A percentile compares a stretch with the other conserved stretches of the same genome.
Conservation (phyloP, 2,329 filamentous ascomycete genomes). For the Colletotrichum karsti region DNA sequence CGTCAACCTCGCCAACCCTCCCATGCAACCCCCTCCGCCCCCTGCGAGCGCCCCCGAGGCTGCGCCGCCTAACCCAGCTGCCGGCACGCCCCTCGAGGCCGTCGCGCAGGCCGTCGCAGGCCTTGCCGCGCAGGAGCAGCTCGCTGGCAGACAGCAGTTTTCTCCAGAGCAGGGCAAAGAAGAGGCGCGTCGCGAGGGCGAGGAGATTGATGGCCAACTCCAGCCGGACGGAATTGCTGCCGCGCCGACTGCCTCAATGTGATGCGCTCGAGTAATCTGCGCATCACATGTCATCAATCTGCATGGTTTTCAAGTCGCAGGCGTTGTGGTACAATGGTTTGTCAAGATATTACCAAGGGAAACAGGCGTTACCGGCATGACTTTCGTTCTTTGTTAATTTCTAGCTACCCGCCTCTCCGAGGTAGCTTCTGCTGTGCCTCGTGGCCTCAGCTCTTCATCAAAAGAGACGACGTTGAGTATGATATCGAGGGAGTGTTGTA, state of each 20-base stretch:
- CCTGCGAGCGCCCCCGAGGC: slow-evolving; percentile 16
- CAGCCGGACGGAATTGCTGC: slow-evolving; percentile 47
- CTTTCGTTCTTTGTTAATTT: background rate
- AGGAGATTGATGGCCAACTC: slow-evolving; percentile 65
- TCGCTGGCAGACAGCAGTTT: slow-evolving; percentile 46
- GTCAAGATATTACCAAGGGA: slow-evolving; percentile 28
- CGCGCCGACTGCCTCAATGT: slow-evolving; percentile 41
- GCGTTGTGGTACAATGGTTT: slow-evolving; percentile 29
- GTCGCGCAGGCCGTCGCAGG: slow-evolving; percentile 59
- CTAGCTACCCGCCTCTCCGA: background rate
- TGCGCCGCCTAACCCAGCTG: slow-evolving; percentile 31
- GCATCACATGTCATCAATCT: slow-evolving; percentile 15
- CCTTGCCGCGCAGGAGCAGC: slow-evolving; percentile 50
- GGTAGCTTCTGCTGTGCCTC: slow-evolving; percentile 5
- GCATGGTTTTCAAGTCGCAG: slow-evolving; percentile 16
- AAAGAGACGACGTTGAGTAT: slow-evolving; percentile 10
- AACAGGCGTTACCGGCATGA: slow-evolving; percentile 26
- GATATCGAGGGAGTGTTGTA: background rate
- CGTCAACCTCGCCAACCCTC: slow-evolving; percentile 72
- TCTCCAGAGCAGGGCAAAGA: slow-evolving; percentile 49
- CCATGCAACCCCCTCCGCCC: slow-evolving; percentile 37
- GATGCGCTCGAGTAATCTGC: background rate
- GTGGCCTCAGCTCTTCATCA: slow-evolving; percentile 10
- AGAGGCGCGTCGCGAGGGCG: slow-evolving; percentile 52
- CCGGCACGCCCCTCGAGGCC: slow-evolving; percentile 52